Percentiles rank a stretch among this genome's conserved stretches.
Conservation (phyloP, 768 basidiomycete species). For the Gloeophyllum trabeum region DNA sequence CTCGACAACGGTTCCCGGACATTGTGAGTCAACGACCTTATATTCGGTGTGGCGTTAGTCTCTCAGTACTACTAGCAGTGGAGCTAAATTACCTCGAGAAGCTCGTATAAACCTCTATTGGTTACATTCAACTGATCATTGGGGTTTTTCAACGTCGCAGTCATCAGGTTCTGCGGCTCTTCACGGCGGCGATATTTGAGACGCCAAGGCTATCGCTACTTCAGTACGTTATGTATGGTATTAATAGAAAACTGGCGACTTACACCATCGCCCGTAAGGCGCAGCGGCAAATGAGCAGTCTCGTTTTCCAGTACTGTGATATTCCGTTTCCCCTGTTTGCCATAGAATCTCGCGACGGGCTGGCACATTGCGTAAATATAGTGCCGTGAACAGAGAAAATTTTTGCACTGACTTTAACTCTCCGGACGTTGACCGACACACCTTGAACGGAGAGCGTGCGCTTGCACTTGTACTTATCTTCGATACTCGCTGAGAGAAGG, state of each 20-base stretch:
- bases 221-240: neutral
- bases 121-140: conserved; percentile 69
- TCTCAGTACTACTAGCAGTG: neutral
- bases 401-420: conserved; percentile 48
- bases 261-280: conserved; percentile 87
- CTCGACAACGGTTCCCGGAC: conserved; percentile 58
- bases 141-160: conserved; percentile 36
- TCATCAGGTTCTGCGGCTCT: conserved; percentile 26
- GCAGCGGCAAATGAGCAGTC: conserved; percentile 59
- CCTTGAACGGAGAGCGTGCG: conserved; percentile 66
- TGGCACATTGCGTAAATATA: conserved; percentile 15
- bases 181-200: conserved; percentile 58
- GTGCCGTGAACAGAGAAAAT: neutral
- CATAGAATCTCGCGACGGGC: conserved; percentile 86
- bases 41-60: conserved; percentile 22
- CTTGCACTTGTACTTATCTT: conserved; percentile 84
- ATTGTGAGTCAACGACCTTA: conserved; percentile 80
- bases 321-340: conserved; percentile 41
- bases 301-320: conserved; percentile 69
- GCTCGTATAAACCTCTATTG: conserved; percentile 67
- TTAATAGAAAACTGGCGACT: conserved; percentile 14
- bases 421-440: conserved; percentile 73
- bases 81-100: conserved; percentile 35
- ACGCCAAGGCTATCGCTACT: conserved; percentile 67
- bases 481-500: conserved; percentile 52